Base-by-base conservation (phyloP, 371 early-diverging fungal genomes). In the Rhizopus stolonifer region DNA sequence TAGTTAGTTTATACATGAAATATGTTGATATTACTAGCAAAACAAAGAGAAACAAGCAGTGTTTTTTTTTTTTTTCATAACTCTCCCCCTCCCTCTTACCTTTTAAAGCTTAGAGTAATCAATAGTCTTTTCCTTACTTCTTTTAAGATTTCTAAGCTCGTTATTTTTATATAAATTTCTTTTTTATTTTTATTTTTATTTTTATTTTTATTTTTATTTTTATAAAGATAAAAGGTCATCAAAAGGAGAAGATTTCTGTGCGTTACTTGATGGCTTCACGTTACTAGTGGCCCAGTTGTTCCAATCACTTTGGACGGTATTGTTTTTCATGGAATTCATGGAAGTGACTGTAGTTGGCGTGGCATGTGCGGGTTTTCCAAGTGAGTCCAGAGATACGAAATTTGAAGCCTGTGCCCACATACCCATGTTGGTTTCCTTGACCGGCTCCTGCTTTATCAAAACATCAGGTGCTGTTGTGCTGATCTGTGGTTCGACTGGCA, bases 391-490 rank as follows among this genome's bases (percentile, higher is more conserved):
- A 9, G 77, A 77, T 14, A 83, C 74, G 51, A 81, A 68, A 40
- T 67, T 66, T 0, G 81, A 80, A 2, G 81, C 81, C 50, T 72
- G 76, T 3, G 83, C 77, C 83, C 83, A 83, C 8, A 82, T 75
- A 38, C 79, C 81, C 24, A 67, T 64, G 8, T 42, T 19, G 3
- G 17, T 22, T 32, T 49, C 25, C 17, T 32, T 45, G 24, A 34
- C 26, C 21, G 17, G 14, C 6, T 24, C 36, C 29, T 44, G 31
- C 34, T 44, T 32, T 25, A 11, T 17, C 43, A 40, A 21, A 18
- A 21, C 23, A 24, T 25, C 38, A 19, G 26, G 46, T 45, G 21
- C 4, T 23, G 29, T 14, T 11, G 14, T 45, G 1, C 7, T 19
- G 18, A 22, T 11, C 7, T 7, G 18, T 42, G 43, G 21, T 15